phyloP scores from a whole-genome alignment of 164 flowering plant species.

The Litsea cubeba region DNA sequence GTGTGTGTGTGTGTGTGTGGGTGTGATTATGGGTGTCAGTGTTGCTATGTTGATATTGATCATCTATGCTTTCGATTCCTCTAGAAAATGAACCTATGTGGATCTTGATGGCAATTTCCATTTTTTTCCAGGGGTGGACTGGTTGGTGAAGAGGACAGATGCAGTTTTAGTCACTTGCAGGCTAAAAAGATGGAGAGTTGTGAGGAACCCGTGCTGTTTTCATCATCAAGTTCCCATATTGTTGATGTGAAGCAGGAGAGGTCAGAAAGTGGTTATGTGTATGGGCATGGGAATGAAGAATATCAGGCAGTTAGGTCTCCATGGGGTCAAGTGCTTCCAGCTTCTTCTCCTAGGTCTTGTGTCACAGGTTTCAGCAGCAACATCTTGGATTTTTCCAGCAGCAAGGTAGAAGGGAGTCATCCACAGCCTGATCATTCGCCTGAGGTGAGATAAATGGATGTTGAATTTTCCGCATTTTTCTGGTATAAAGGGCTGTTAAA shows the following conservation, averaged over 20 bases:
- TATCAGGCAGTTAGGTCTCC: constrained; percentile 31
- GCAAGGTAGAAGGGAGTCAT: constrained; percentile 29
- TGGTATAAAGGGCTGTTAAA: not conserved
- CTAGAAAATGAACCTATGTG: not conserved
- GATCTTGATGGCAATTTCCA: not conserved
- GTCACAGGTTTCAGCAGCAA: constrained; percentile 51
- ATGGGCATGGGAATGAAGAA: constrained; percentile 36
- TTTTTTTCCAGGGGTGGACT: constrained; percentile 48
- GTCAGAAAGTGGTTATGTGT: constrained; percentile 22
- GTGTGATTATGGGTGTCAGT: not conserved
- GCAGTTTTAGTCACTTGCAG: constrained; percentile 28
- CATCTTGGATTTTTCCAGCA: constrained; percentile 61
- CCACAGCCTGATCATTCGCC: constrained; percentile 53
- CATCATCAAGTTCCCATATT: constrained; percentile 21
- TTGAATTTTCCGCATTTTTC: not conserved
- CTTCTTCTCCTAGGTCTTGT: constrained; percentile 61
- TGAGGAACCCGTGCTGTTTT: constrained; percentile 49
- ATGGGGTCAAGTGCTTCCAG: constrained; percentile 44
- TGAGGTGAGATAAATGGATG: constrained; percentile 36
- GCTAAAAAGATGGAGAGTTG: constrained; percentile 52
- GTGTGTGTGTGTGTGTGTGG: not conserved
- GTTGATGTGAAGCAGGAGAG: constrained; percentile 59
- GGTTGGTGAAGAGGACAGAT: constrained; percentile 47
- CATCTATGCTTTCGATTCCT: too few relatives aligned
- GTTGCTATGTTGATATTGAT: too few relatives aligned